These are phyloP conservation scores for Coemansia sp. DNA, from an alignment of 192 early-diverging fungal species.

Conservation along the genomic window DNA sequence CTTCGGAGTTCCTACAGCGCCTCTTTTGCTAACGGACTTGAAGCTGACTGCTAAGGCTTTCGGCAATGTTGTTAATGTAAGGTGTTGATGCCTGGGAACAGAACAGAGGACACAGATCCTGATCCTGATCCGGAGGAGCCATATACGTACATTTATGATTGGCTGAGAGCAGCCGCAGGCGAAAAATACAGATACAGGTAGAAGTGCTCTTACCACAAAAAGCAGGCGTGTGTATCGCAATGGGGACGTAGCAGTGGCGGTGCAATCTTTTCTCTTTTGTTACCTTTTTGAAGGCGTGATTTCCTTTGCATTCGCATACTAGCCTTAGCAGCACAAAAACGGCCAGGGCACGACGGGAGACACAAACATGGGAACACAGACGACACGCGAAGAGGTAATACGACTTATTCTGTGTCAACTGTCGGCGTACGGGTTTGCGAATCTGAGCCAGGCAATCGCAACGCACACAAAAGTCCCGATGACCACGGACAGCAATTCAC, in stretches of 20 bases:
- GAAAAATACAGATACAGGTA: too few relatives aligned
- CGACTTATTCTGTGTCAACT: slow-evolving; percentile 53
- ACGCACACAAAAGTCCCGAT: slow-evolving; percentile 64
- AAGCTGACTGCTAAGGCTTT: neutral
- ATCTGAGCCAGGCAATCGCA: slow-evolving; percentile 61
- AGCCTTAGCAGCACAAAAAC: slow-evolving; percentile 1
- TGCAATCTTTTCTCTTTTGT: neutral
- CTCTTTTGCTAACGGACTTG: neutral
- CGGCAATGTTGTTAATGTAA: neutral
- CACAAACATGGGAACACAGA: neutral
- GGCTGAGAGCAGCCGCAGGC: neutral
- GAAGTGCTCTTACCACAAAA: too few relatives aligned
- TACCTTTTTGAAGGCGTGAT: neutral
- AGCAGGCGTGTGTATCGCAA: too few relatives aligned
- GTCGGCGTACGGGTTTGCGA: slow-evolving; percentile 56
- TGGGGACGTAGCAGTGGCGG: too few relatives aligned
- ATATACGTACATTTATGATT: neutral
- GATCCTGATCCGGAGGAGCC: neutral
- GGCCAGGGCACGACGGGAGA: neutral
- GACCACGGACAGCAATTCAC: slow-evolving; percentile 61
- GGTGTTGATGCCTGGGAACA: too few relatives aligned
- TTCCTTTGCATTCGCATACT: neutral
- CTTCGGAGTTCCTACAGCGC: slow-evolving; percentile 13
- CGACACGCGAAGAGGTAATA: slow-evolving; percentile 32
- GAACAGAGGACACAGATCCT: too few relatives aligned